Base-by-base conservation (phyloP, 83 land plant species). In the Diphasiastrum complanatum region DNA sequence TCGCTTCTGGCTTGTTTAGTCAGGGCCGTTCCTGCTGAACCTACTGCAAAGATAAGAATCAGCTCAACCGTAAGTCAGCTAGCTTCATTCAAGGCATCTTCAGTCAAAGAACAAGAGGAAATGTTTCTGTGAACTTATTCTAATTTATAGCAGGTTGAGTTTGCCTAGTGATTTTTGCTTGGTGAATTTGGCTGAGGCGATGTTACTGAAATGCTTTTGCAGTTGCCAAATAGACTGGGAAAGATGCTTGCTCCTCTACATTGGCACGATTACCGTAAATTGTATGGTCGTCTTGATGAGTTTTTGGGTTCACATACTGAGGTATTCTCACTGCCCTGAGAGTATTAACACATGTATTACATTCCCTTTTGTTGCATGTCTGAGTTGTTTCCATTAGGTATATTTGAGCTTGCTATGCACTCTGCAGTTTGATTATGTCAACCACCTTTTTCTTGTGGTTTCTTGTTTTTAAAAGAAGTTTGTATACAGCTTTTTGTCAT, bases 231-330 rank as follows among this genome's bases (percentile, higher is more conserved):
- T 74, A 72, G 99, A 52, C 89, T 93, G 27, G 86, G 81, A 4
- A 93, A 93, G 71, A 83, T 89, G 92, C 86, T 93, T 48, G 83
- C 99, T 23, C 99, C 99, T 65, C 75, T 85, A 12, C 95, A 83
- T 41, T 93, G 99, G 99, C 96, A 85, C 68, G 96, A 89, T 61
- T 93, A 93, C 63, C 75, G 83, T 73, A 88, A 81, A 67, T 77
- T 74, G 33, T 89, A 83, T 85, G 99, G 99, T 28, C 85, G 89
- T 51, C 84, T 93, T 41, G 96, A 89, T 65, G 99, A 93, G 33
- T 93, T 89, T 78, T 80, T 93, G 5, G 75, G 75, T 37, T 51
- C 81, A 40, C 96, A 89, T 70, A 82, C 96, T 16, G 87, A 93
- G 75, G 96, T 86, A 69, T 51, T 78, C 59, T 2, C 41, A 14